Evolutionary conservation across 768 basidiomycete species (phyloP).

Genomic region (Phylloporus sp.): DNA sequence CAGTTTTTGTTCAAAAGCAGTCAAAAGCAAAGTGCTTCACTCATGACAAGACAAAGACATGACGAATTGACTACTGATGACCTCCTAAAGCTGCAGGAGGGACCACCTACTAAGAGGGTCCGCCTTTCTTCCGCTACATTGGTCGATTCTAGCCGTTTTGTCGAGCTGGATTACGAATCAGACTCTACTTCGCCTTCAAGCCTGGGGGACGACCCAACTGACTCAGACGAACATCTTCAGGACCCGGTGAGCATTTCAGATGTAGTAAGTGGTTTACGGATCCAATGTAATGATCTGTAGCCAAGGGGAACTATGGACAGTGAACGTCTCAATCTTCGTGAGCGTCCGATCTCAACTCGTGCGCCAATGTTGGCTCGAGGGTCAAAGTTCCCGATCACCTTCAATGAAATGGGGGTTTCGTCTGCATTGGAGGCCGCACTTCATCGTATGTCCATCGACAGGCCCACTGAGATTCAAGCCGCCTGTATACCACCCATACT

Average conservation of each 20-base stretch:
- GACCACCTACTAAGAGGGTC: constrained; percentile 36
- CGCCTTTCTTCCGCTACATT: constrained; percentile 6
- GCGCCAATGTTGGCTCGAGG: constrained; percentile 5
- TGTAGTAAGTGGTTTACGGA: not conserved
- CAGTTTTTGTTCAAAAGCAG: too few relatives aligned
- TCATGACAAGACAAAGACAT: constrained; percentile 17
- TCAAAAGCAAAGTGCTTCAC: too few relatives aligned
- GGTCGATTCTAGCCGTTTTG: not conserved
- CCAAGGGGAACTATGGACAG: constrained; percentile 4
- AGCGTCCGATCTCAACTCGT: constrained; percentile 13
- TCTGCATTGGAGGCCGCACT: constrained; percentile 60
- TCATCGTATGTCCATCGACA: constrained; percentile 75
- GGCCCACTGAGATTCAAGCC: constrained; percentile 83
- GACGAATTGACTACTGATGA: constrained; percentile 42
- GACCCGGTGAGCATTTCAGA: constrained; percentile 7
- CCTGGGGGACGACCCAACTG: constrained; percentile 10
- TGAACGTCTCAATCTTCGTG: constrained; percentile 20
- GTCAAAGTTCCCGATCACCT: constrained; percentile 31
- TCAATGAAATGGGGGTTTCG: constrained; percentile 58
- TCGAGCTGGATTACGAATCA: not conserved
- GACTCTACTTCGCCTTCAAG: constrained; percentile 5
- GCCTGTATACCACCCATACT: constrained; percentile 89
- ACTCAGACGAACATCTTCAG: constrained; percentile 20
- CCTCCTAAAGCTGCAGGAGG: constrained; percentile 45
- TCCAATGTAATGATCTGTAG: not conserved